A percentile compares a stretch with the other conserved stretches of the same genome.
Evolutionary conservation across 129 eudicot genomes (phyloP).

Genomic region (Artemisia annua): DNA sequence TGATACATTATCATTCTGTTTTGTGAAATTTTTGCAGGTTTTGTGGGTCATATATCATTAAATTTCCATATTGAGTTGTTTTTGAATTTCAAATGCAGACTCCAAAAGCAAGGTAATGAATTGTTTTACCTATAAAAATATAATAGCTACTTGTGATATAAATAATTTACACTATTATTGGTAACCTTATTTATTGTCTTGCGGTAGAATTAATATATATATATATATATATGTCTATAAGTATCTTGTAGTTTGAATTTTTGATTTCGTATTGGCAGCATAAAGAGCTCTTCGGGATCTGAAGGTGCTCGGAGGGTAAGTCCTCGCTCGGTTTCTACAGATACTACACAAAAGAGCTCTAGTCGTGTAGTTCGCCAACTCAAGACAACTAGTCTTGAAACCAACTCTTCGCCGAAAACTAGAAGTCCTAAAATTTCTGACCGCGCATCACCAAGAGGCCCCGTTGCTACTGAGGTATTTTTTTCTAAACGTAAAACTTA

Average conservation of each 20-base stretch:
- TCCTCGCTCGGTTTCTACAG: slow-evolving; percentile 42
- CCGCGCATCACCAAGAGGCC: slow-evolving; percentile 52
- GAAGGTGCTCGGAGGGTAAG: slow-evolving; percentile 42
- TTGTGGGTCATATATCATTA: slow-evolving; percentile 61
- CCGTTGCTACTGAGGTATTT: slow-evolving; percentile 51
- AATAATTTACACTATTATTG: slow-evolving; percentile 10
- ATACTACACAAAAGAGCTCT: slow-evolving; percentile 28
- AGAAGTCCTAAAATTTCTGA: slow-evolving; percentile 52
- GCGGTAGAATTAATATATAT: neutral
- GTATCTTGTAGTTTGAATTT: neutral
- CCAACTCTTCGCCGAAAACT: slow-evolving; percentile 48
- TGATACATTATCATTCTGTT: neutral
- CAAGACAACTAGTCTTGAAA: slow-evolving; percentile 45
- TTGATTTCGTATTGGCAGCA: slow-evolving; percentile 19
- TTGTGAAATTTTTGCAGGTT: slow-evolving; percentile 35
- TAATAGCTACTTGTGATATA: neutral
- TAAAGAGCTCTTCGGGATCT: slow-evolving; percentile 45
- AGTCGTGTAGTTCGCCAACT: slow-evolving; percentile 56
- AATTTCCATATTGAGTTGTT: slow-evolving; percentile 28
- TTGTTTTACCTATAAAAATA: neutral
- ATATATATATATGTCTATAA: neutral
- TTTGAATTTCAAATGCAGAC: slow-evolving; percentile 35
- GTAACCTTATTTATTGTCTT: neutral
- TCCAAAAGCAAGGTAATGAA: slow-evolving; percentile 34
- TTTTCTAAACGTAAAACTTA: too few relatives aligned